These are phyloP conservation scores for Claviceps citrina DNA, from an alignment of 2,329 filamentous ascomycete genomes.

Conservation along the genomic window DNA sequence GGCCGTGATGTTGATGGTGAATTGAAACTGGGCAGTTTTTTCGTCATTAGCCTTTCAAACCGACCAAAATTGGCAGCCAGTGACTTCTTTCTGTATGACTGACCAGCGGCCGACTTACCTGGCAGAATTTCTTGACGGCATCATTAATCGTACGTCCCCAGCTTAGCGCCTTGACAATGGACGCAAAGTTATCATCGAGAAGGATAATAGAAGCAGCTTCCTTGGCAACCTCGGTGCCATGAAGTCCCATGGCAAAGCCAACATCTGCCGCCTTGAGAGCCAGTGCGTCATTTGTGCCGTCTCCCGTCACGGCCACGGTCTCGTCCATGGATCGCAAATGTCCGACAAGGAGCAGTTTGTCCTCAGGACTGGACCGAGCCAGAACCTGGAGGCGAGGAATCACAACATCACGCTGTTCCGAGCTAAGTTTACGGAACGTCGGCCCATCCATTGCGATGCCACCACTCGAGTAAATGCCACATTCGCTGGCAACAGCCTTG, in stretches of 20 bases:
- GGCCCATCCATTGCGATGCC: slow-evolving; percentile 44
- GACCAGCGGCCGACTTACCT: slow-evolving; percentile 21
- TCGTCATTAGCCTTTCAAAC: background rate
- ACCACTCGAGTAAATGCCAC: slow-evolving; percentile 37
- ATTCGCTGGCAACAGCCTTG: slow-evolving; percentile 28
- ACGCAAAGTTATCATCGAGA: slow-evolving; percentile 50
- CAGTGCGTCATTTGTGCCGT: slow-evolving; percentile 51
- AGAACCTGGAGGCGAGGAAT: slow-evolving; percentile 52
- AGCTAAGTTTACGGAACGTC: slow-evolving; percentile 41
- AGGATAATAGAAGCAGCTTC: slow-evolving; percentile 51
- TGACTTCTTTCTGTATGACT: background rate
- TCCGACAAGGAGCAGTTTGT: slow-evolving; percentile 51
- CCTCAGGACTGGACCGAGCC: slow-evolving; percentile 53
- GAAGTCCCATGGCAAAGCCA: slow-evolving; percentile 53
- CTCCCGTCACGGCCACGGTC: slow-evolving; percentile 51
- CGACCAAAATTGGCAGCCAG: background rate
- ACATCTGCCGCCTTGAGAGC: slow-evolving; percentile 52
- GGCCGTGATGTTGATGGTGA: slow-evolving; percentile 55
- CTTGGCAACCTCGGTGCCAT: slow-evolving; percentile 51
- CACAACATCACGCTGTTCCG: slow-evolving; percentile 31
- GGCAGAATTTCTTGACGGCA: slow-evolving; percentile 48
- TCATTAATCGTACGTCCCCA: slow-evolving; percentile 50
- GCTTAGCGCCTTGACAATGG: slow-evolving; percentile 46
- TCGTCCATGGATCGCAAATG: slow-evolving; percentile 49
- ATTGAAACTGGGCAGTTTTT: slow-evolving; percentile 32